Evolutionary conservation across 78 protist genomes (phyloP).

Genomic region (Isochrysis galbana): DNA sequence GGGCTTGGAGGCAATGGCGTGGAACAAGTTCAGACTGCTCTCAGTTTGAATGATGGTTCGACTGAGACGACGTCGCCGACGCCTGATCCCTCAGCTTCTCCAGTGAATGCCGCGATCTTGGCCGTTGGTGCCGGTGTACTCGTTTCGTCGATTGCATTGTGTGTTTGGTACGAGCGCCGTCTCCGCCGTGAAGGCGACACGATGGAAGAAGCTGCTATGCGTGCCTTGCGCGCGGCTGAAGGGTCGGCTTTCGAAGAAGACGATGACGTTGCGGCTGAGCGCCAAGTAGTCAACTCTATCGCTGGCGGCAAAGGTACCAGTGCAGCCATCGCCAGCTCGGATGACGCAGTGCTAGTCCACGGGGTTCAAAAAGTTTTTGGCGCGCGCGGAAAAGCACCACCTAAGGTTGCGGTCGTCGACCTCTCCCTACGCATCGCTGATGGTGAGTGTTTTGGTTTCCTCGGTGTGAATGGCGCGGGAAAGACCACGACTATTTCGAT

Average conservation of each 20-base stretch:
- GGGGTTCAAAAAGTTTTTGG: background rate
- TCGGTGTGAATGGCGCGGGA: conserved; percentile 66
- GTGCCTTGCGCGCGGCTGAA: background rate
- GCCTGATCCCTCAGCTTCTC: no score
- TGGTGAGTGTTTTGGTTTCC: conserved; percentile 27
- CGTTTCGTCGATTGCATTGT: background rate
- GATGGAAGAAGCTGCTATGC: background rate
- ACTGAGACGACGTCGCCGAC: background rate
- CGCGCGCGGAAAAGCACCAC: background rate
- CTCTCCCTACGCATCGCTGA: background rate
- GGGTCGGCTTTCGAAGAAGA: background rate
- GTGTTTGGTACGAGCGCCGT: background rate
- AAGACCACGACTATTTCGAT: conserved; percentile 80
- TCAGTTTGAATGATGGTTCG: background rate
- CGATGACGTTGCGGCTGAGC: no score
- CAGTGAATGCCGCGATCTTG: background rate
- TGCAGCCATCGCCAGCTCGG: no score
- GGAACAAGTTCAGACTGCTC: background rate
- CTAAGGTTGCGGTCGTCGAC: conserved; percentile 1
- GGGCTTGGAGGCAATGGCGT: background rate
- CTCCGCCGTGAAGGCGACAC: background rate
- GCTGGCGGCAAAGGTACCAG: no score
- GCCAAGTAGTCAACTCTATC: no score
- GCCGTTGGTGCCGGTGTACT: background rate
- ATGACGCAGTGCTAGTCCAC: no score